These are phyloP conservation scores for Hagleromyces aurorensis DNA, from an alignment of 805 yeast genomes.

Conservation along the genomic window DNA sequence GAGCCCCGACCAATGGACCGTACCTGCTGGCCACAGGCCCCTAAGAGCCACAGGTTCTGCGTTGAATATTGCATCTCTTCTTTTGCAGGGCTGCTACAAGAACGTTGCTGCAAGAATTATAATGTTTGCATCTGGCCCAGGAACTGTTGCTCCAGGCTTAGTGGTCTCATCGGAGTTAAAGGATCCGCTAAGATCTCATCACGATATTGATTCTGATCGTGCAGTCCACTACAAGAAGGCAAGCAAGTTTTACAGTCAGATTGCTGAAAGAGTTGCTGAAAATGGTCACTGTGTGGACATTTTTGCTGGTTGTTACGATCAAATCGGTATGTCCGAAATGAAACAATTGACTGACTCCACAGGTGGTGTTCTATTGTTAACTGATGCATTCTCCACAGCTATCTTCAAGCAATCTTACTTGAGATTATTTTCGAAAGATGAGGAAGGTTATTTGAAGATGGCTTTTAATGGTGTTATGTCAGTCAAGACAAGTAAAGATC, in stretches of 20 bases:
- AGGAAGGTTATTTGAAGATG: conserved; percentile 76
- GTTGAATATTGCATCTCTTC: conserved; percentile 68
- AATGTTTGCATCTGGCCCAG: conserved; percentile 90
- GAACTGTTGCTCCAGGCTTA: conserved; percentile 91
- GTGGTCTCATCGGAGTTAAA: conserved; percentile 86
- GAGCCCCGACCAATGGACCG: conserved; percentile 81
- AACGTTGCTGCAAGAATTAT: conserved; percentile 84
- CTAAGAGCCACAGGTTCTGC: conserved; percentile 93
- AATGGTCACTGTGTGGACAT: conserved; percentile 80
- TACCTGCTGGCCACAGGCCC: conserved; percentile 75
- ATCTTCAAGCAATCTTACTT: conserved; percentile 88
- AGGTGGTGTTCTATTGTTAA: conserved; percentile 81
- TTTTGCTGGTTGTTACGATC: conserved; percentile 94
- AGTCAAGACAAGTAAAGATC: conserved; percentile 77
- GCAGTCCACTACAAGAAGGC: conserved; percentile 88
- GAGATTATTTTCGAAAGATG: conserved; percentile 81
- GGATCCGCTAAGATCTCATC: conserved; percentile 96
- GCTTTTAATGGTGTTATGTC: conserved; percentile 87
- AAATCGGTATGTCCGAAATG: conserved; percentile 93
- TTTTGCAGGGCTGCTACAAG: conserved; percentile 75
- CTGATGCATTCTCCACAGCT: conserved; percentile 92
- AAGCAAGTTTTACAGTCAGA: conserved; percentile 64
- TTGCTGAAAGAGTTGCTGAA: conserved; percentile 63
- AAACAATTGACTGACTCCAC: conserved; percentile 74
- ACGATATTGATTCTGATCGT: conserved; percentile 85